Percentiles rank a stretch among this genome's conserved stretches.
Evolutionary conservation across 352 stramenopile species (phyloP).

Genomic region (Lagenidium giganteum): DNA sequence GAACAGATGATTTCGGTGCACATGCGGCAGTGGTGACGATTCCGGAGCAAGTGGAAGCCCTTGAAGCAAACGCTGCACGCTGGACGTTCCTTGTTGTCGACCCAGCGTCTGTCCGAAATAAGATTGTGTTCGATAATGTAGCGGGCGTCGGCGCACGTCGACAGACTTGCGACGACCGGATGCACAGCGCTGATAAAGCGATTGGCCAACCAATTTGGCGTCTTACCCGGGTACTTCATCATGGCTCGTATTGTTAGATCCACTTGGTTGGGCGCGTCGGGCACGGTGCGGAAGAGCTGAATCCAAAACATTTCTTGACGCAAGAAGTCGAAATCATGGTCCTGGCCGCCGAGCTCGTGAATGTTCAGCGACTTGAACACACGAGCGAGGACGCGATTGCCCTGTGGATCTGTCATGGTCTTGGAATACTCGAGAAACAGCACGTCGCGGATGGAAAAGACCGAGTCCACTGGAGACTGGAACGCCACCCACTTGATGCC

Average conservation of each 20-base stretch:
- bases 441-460: conserved; percentile 57
- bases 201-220: conserved; percentile 67
- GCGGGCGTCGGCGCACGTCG: conserved; percentile 50
- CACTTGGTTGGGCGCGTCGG: conserved; percentile 40
- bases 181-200: conserved; percentile 44
- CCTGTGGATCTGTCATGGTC: conserved; percentile 48
- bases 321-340: conserved; percentile 62
- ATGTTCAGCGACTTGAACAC: conserved; percentile 54
- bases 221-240: conserved; percentile 21
- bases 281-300: conserved; percentile 51
- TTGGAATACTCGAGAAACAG: conserved; percentile 57
- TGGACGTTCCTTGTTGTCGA: conserved; percentile 58
- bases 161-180: conserved; percentile 29
- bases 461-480: conserved; percentile 65
- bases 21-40: conserved; percentile 75
- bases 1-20: conserved; percentile 83
- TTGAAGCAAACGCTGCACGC: conserved; percentile 76
- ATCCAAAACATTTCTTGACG: conserved; percentile 47
- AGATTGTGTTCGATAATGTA: conserved; percentile 49
- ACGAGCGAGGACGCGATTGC: conserved; percentile 54
- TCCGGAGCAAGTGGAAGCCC: conserved; percentile 66
- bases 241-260: conserved; percentile 35
- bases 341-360: conserved; percentile 30
- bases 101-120: conserved; percentile 66
- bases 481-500: conserved; percentile 73